Evolutionary conservation across 768 basidiomycete species (phyloP), one percentile per base, ranked within the genome.

Genomic region (Russula emetica): DNA sequence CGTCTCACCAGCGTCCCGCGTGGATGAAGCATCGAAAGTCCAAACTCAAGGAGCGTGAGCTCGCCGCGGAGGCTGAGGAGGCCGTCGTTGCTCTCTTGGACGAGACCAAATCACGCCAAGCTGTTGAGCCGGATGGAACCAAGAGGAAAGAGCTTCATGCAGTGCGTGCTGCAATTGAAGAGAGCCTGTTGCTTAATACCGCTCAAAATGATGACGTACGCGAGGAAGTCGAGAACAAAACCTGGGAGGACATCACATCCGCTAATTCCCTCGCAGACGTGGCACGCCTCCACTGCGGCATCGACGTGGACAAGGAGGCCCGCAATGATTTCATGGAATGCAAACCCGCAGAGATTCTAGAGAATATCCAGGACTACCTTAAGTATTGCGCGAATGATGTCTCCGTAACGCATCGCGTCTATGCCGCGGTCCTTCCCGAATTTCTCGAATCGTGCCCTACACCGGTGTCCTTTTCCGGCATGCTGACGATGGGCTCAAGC

Each of bases 201-300:
- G 73, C 77, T 45, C 73, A 76, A 61, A 75, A 76, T 22, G 78
- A 82, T 60, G 74, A 82, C 18, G 70, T 71, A 5, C 79, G 80
- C 7, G 77, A 74, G 9, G 78, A 77, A 10, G 78, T 77, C 36
- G 78, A 73, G 2, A 75, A 76, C 26, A 85, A 87, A 69, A 82
- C 86, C 16, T 99, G 97, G 97, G 92, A 98, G 74, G 92, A 95
- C 55, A 78, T 97, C 34, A 94, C 95, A 0, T 90, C 95, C 3
- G 85, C 86, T 47, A 98, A 96, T 73, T 93, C 94, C 9, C 84
- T 99, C 32, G 86, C 85, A 20, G 95, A 98, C 67, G 95, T 98
- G 30, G 94, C 94, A 0, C 85, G 85, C 55, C 80, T 98, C 4
- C 93, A 99, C 73, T 97, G 93, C 70, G 83, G 83, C 10, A 89